These are phyloP conservation scores for Entonaema liquescens DNA, from an alignment of 495 filamentous ascomycete genomes.

Conservation along the genomic window DNA sequence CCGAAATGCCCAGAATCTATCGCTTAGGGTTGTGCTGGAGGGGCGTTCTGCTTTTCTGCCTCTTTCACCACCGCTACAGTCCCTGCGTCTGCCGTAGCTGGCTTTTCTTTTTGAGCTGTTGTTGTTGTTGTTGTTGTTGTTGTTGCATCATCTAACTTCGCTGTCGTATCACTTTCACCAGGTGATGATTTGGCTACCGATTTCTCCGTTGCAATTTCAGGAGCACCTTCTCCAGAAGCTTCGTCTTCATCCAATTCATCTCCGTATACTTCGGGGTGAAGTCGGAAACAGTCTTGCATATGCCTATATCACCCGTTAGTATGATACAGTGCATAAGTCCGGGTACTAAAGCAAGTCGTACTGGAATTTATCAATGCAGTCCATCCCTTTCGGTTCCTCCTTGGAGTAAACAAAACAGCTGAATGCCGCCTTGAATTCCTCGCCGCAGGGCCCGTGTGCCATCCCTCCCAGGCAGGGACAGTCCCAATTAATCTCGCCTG, in stretches of 20 bases:
- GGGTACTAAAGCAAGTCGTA: slow-evolving; percentile 51
- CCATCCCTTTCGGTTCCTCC: slow-evolving; percentile 98
- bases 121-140: background rate
- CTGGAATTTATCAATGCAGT: slow-evolving; percentile 99
- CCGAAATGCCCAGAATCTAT: background rate
- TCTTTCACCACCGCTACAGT: slow-evolving; percentile 11
- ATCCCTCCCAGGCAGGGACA: slow-evolving; percentile 97
- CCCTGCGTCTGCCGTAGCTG: slow-evolving; percentile 16
- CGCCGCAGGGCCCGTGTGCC: slow-evolving; percentile 95
- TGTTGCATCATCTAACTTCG: slow-evolving; percentile 7
- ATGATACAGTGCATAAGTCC: background rate
- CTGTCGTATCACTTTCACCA: background rate
- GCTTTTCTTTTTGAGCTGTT: background rate
- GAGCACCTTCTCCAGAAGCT: slow-evolving; percentile 50
- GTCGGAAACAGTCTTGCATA: slow-evolving; percentile 97
- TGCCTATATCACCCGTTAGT: slow-evolving; percentile 61
- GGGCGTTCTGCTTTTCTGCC: slow-evolving; percentile 21
- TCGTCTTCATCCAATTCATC: slow-evolving; percentile 89
- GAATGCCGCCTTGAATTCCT: slow-evolving; percentile 92
- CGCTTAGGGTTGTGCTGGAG: slow-evolving; percentile 20
- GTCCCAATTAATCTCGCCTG: slow-evolving; percentile 99
- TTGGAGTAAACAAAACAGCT: slow-evolving; percentile 96
- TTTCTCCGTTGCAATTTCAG: slow-evolving; percentile 10
- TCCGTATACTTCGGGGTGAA: slow-evolving; percentile 90
- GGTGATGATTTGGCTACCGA: slow-evolving; percentile 12